Evolutionary conservation across 176 grass and related monocot species (phyloP).

Genomic region (Eleusine indica): DNA sequence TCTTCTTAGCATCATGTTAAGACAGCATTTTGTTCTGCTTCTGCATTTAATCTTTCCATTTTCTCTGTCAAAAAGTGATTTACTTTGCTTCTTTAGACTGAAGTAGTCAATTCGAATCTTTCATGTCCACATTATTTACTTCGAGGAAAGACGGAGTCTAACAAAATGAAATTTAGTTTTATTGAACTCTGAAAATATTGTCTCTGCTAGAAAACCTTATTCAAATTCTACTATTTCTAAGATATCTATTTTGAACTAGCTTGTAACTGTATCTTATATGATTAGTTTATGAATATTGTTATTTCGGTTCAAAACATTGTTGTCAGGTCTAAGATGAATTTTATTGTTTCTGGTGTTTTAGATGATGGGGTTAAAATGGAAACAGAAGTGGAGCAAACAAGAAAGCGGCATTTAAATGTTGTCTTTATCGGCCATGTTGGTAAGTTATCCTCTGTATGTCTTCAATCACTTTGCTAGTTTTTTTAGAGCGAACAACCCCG

Average conservation of each 20-base stretch:
- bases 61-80: neutral
- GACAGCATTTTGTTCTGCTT: neutral
- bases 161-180: conserved; percentile 9
- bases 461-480: neutral
- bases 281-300: neutral
- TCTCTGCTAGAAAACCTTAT: neutral
- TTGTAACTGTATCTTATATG: neutral
- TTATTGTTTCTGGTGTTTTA: conserved; percentile 6
- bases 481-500: no score
- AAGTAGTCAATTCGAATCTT: no score
- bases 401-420: conserved; percentile 74
- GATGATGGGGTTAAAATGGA: conserved; percentile 39
- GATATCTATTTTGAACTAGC: neutral
- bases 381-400: conserved; percentile 42
- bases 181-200: neutral
- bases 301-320: neutral
- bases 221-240: neutral
- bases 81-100: neutral
- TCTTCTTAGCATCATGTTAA: neutral
- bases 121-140: neutral
- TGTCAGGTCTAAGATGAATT: neutral
- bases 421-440: conserved; percentile 81
- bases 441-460: conserved; percentile 33
- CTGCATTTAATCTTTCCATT: neutral
- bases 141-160: neutral